A percentile compares a stretch with the other conserved stretches of the same genome.
Conservation (phyloP, 805 yeast genomes). For the Candida nitratophila region DNA sequence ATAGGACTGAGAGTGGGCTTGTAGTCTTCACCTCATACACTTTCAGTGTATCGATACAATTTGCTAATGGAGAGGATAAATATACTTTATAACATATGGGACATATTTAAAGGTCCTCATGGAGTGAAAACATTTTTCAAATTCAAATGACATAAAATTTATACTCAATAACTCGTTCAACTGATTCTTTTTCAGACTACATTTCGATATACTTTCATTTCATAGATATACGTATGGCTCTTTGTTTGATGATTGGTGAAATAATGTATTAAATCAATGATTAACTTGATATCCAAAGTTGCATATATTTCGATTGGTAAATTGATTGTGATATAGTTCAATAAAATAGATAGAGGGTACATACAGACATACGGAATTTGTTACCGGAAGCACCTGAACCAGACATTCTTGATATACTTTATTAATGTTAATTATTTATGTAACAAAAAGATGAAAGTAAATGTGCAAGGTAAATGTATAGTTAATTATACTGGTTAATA, state of each 20-base stretch:
- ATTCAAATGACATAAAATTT: too few relatives aligned
- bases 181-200: too few relatives aligned
- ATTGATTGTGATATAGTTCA: not conserved
- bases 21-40: too few relatives aligned
- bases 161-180: too few relatives aligned
- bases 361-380: conserved; percentile 98
- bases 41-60: too few relatives aligned
- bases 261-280: not conserved
- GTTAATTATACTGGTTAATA: too few relatives aligned
- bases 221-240: not conserved
- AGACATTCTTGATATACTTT: conserved; percentile 48
- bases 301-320: not conserved
- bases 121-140: too few relatives aligned
- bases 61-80: too few relatives aligned
- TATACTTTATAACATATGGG: too few relatives aligned
- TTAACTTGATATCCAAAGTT: not conserved
- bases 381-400: conserved; percentile 98
- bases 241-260: not conserved
- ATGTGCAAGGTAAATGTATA: not conserved
- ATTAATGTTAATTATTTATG: not conserved
- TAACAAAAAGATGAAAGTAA: not conserved
- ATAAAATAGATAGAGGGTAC: conserved; percentile 28
- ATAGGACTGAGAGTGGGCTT: too few relatives aligned
- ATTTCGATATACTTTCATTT: too few relatives aligned
- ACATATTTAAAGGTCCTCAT: too few relatives aligned